These are phyloP conservation scores for Sesbania bispinosa DNA, from an alignment of 306 rosid species.

Conservation along the genomic window DNA sequence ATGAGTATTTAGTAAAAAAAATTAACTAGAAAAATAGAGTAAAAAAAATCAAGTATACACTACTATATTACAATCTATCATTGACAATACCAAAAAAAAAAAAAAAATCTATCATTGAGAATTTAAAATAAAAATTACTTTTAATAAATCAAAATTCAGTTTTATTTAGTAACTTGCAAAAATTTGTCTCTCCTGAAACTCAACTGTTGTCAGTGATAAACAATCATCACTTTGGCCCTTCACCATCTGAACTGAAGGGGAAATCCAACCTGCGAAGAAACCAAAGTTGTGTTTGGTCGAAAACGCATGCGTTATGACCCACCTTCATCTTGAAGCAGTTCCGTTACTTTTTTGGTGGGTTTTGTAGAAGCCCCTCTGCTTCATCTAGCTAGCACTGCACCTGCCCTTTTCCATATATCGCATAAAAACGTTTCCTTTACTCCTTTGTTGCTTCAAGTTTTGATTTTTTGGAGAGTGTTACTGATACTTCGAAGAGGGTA, in stretches of 20 bases:
- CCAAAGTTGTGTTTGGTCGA: slow-evolving; percentile 10
- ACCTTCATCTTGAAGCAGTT: slow-evolving; percentile 9
- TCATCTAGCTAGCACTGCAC: not conserved
- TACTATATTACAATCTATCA: too few relatives aligned
- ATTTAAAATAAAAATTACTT: not conserved
- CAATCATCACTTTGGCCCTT: not conserved
- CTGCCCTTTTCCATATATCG: not conserved
- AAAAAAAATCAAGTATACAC: too few relatives aligned
- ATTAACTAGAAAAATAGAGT: too few relatives aligned
- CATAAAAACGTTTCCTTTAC: slow-evolving; percentile 15
- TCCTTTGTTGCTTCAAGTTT: slow-evolving; percentile 12
- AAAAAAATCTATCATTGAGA: too few relatives aligned
- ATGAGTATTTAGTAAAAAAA: too few relatives aligned
- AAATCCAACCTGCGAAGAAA: slow-evolving; percentile 15
- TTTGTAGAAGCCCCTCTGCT: not conserved
- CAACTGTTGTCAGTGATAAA: not conserved
- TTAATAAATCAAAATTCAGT: not conserved
- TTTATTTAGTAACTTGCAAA: not conserved
- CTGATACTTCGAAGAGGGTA: slow-evolving; percentile 15
- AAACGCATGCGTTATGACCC: slow-evolving; percentile 1
- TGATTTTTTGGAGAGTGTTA: not conserved
- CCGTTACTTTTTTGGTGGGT: slow-evolving; percentile 1
- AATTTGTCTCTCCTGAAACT: not conserved
- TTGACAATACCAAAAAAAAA: too few relatives aligned
- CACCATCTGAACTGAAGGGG: not conserved